These are phyloP conservation scores for Aureobasidium vineae DNA, from an alignment of 2,329 filamentous ascomycete genomes.

Conservation along the genomic window DNA sequence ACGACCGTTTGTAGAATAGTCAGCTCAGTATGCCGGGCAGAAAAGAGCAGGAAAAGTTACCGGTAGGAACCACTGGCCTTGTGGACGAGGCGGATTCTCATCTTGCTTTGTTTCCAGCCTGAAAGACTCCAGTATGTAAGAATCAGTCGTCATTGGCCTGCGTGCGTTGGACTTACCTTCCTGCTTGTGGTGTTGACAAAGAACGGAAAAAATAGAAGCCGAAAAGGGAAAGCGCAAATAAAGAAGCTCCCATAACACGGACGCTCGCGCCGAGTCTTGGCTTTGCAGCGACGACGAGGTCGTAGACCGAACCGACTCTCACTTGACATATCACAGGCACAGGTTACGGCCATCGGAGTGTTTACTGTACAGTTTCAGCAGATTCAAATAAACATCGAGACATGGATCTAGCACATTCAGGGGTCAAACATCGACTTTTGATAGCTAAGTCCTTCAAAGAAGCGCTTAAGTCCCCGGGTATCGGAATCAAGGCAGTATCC, in stretches of 20 bases:
- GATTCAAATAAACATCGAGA: neutral
- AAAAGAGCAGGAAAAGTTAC: neutral
- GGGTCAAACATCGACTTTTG: neutral
- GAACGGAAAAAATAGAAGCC: neutral
- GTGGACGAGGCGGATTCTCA: neutral
- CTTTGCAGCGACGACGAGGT: neutral
- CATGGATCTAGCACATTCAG: neutral
- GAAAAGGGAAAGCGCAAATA: neutral
- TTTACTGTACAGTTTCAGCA: neutral
- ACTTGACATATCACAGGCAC: neutral
- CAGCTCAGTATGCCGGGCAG: neutral
- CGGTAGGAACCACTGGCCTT: neutral
- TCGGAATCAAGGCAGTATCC: no score
- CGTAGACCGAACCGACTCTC: accelerated
- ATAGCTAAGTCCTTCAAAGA: neutral
- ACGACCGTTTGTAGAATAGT: neutral
- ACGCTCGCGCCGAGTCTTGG: neutral
- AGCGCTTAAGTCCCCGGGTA: no score
- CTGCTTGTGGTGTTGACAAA: neutral
- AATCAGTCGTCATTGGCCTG: neutral
- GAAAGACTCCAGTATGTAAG: neutral
- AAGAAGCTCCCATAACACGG: neutral
- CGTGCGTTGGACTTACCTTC: neutral
- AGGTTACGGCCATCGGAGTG: neutral
- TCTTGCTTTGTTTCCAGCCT: neutral